A percentile compares a stretch with the other conserved stretches of the same genome.
Conservation (phyloP, 2,329 filamentous ascomycete species). For the Alternaria sp. region DNA sequence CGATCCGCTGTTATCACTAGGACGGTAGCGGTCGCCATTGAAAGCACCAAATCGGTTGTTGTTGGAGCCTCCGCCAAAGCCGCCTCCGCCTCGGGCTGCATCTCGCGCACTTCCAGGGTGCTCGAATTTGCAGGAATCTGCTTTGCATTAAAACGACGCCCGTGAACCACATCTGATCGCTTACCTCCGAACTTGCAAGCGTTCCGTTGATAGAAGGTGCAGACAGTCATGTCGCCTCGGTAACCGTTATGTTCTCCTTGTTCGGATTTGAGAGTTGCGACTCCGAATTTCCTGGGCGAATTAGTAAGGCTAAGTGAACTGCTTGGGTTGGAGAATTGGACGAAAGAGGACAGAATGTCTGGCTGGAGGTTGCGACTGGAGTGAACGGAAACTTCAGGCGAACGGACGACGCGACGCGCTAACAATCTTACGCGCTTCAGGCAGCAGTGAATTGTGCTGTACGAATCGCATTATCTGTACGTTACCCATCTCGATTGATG, state of each 20-base stretch:
- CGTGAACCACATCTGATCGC: constrained; percentile 22
- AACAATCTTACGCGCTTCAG: constrained; percentile 22
- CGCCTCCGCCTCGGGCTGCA: constrained; percentile 37
- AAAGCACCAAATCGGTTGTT: constrained; percentile 65
- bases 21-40: constrained; percentile 47
- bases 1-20: constrained; percentile 38
- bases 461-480: constrained; percentile 21
- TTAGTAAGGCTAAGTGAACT: constrained; percentile 23
- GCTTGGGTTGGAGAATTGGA: constrained; percentile 11
- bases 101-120: constrained; percentile 60
- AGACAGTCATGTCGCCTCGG: constrained; percentile 57
- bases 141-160: constrained; percentile 18
- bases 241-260: constrained; percentile 1
- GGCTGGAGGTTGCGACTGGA: constrained; percentile 16
- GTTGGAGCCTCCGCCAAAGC: constrained; percentile 35
- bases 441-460: constrained; percentile 13
- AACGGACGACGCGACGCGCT: constrained; percentile 35
- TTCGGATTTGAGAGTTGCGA: not conserved
- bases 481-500: constrained; percentile 33
- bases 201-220: constrained; percentile 71
- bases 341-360: constrained; percentile 17
- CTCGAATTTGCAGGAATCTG: constrained; percentile 67
- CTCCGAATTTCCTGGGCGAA: constrained; percentile 24
- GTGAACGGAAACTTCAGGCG: constrained; percentile 27
- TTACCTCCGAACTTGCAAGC: constrained; percentile 71